Evolutionary conservation across 352 stramenopile species (phyloP).

Genomic region (Globisporangium paroecandrum): DNA sequence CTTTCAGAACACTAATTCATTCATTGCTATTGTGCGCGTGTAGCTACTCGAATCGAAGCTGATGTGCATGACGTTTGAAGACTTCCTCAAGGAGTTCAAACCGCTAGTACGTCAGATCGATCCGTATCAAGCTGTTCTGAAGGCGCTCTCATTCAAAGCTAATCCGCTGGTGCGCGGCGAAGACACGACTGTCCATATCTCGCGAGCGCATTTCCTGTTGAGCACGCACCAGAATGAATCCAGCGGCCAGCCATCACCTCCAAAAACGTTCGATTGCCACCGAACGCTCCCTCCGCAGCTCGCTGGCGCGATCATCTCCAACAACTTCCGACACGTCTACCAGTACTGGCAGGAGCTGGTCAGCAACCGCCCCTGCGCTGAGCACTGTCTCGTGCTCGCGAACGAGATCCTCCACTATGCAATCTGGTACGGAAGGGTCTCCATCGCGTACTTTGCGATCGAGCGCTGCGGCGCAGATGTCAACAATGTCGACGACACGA

Average conservation of each 20-base stretch:
- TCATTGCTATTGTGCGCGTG: background rate
- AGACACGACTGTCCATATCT: slow-evolving; percentile 60
- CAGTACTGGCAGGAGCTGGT: slow-evolving; percentile 50
- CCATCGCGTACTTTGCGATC: slow-evolving; percentile 64
- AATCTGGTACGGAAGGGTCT: slow-evolving; percentile 61
- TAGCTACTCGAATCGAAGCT: slow-evolving; percentile 67
- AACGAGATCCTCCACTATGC: slow-evolving; percentile 82
- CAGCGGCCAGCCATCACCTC: slow-evolving; percentile 21
- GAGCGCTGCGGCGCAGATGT: slow-evolving; percentile 57
- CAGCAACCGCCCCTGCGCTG: slow-evolving; percentile 13
- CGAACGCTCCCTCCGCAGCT: slow-evolving; percentile 60
- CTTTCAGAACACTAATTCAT: background rate
- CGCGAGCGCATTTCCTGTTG: slow-evolving; percentile 42
- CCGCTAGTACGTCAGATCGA: slow-evolving; percentile 66
- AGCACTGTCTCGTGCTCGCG: slow-evolving; percentile 40
- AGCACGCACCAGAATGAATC: slow-evolving; percentile 28
- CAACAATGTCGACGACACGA: slow-evolving; percentile 66
- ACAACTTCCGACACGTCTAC: slow-evolving; percentile 36
- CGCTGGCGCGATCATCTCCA: slow-evolving; percentile 32
- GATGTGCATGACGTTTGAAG: slow-evolving; percentile 83
- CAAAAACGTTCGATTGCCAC: slow-evolving; percentile 52
- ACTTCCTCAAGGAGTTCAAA: slow-evolving; percentile 84
- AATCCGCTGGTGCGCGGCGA: slow-evolving; percentile 46
- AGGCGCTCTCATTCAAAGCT: slow-evolving; percentile 49
- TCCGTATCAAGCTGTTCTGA: slow-evolving; percentile 69